Conservation (phyloP, 371 early-diverging fungal species). For the Haplosporangium sp. region DNA sequence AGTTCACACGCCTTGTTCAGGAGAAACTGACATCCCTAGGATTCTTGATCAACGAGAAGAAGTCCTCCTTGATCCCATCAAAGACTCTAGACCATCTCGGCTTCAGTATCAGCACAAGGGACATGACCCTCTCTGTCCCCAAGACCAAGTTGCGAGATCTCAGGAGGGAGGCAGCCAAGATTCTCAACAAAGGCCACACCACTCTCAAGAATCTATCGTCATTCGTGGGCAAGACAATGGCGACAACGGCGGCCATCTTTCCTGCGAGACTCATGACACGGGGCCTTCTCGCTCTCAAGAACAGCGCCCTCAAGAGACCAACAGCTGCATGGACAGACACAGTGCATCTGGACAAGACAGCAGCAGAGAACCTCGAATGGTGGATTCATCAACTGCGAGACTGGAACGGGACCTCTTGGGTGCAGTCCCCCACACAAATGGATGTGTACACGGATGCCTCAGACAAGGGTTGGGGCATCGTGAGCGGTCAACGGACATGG, state of each 20-base stretch:
- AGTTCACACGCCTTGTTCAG: constrained; percentile 10
- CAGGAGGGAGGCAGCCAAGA: constrained; percentile 22
- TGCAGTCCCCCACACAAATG: constrained; percentile 4
- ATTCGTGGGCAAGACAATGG: constrained; percentile 45
- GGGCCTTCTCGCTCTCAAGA: constrained; percentile 20
- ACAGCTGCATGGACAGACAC: constrained; percentile 7
- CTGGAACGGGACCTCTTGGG: constrained; percentile 8
- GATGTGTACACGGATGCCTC: constrained; percentile 15
- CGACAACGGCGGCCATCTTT: constrained; percentile 37
- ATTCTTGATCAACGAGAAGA: constrained; percentile 41
- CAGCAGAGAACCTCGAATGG: constrained; percentile 12
- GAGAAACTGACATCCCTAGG: constrained; percentile 20
- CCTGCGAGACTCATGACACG: constrained; percentile 36
- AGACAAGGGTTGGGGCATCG: constrained; percentile 1
- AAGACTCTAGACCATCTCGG: constrained; percentile 51
- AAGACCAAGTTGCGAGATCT: constrained; percentile 42
- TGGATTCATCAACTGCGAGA: constrained; percentile 5
- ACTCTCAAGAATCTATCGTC: constrained; percentile 22
- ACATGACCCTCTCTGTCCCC: constrained; percentile 40
- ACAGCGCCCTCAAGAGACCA: constrained; percentile 5
- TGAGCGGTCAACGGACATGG: neutral
- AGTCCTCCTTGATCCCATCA: constrained; percentile 36
- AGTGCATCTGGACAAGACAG: neutral
- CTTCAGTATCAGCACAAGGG: constrained; percentile 30
- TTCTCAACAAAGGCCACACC: neutral